Conservation (phyloP, 106 monocot genomes). For the Chionographis japonica region DNA sequence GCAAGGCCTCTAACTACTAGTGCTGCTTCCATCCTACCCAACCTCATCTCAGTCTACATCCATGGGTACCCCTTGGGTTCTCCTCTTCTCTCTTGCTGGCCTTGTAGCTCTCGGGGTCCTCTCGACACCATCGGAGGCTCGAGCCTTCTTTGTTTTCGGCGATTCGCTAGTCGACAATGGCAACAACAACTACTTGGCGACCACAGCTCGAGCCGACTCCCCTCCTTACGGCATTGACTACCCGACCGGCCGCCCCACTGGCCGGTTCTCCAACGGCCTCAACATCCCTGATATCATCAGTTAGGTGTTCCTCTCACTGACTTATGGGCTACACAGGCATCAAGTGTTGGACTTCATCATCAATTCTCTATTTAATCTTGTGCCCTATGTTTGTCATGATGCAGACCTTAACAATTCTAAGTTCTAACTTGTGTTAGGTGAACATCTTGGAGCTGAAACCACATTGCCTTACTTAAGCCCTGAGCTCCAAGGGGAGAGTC, state of each 20-base stretch:
- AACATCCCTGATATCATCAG: slow-evolving; percentile 95
- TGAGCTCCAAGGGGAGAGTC: slow-evolving; percentile 31
- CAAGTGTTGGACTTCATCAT: neutral
- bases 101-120: slow-evolving; percentile 4
- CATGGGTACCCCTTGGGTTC: neutral
- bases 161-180: slow-evolving; percentile 93
- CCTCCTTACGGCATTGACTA: slow-evolving; percentile 82
- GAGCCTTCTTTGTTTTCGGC: slow-evolving; percentile 86
- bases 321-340: neutral
- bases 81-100: slow-evolving; percentile 4
- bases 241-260: slow-evolving; percentile 59
- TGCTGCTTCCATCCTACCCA: too few relatives aligned
- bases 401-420: neutral
- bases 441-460: slow-evolving; percentile 39
- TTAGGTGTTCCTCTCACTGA: slow-evolving; percentile 1
- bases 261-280: slow-evolving; percentile 88
- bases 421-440: slow-evolving; percentile 30
- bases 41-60: too few relatives aligned
- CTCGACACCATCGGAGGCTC: slow-evolving; percentile 13
- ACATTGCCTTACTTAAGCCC: slow-evolving; percentile 53
- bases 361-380: neutral
- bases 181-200: slow-evolving; percentile 82
- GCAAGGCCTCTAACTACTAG: neutral
- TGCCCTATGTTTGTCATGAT: neutral
- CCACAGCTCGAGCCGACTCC: slow-evolving; percentile 75